Percentiles rank a stretch among this genome's conserved stretches.
Conservation (phyloP, 345 rosid genomes). For the Noccaea bulbosa region DNA sequence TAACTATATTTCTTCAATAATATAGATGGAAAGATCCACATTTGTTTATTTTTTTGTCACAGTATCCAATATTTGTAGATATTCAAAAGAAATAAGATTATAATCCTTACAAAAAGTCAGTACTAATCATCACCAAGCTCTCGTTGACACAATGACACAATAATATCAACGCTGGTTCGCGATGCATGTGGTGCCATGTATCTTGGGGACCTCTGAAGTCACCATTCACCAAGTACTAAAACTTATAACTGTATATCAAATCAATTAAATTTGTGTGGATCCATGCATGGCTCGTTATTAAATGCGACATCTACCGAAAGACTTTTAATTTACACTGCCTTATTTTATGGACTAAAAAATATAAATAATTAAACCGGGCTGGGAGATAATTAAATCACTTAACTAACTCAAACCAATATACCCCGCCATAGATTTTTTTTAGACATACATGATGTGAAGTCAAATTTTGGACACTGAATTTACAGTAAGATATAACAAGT, state of each 20-base stretch:
- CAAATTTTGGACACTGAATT: constrained; percentile 4
- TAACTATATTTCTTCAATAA: constrained; percentile 1
- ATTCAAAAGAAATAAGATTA: background rate
- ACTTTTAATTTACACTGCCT: background rate
- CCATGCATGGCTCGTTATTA: constrained; percentile 21
- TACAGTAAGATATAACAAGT: background rate
- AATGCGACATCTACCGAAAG: constrained; percentile 14
- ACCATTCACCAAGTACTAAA: constrained; percentile 32
- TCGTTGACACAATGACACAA: constrained; percentile 18
- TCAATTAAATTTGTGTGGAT: constrained; percentile 5
- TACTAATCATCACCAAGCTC: constrained; percentile 24
- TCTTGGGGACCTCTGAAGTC: constrained; percentile 30
- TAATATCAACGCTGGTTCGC: constrained; percentile 28
- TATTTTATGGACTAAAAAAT: background rate
- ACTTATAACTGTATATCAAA: background rate
- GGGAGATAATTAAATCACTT: background rate
- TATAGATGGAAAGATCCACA: constrained; percentile 4
- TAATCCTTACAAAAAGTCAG: background rate
- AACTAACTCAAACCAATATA: background rate
- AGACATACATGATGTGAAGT: background rate
- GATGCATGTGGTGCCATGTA: constrained; percentile 36
- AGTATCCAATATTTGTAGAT: background rate
- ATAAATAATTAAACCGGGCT: background rate
- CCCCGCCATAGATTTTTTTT: background rate
- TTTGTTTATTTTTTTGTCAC: background rate